These are phyloP conservation scores for Talaromyces stipitatus DNA, from an alignment of 495 filamentous ascomycete species.

Conservation along the genomic window DNA sequence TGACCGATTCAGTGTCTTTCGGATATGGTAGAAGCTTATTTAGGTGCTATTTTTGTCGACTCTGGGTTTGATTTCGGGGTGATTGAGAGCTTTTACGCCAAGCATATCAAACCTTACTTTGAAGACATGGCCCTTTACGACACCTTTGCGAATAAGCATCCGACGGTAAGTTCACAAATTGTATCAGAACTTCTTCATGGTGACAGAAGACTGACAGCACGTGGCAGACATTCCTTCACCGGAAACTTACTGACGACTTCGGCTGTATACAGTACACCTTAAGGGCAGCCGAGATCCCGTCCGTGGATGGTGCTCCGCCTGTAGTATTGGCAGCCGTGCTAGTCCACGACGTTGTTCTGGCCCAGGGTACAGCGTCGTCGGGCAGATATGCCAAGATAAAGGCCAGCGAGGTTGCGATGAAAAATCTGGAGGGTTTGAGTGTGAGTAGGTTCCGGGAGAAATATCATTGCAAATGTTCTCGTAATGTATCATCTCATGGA, in stretches of 20 bases:
- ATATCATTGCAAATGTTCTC: slow-evolving; percentile 57
- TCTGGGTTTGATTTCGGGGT: slow-evolving; percentile 68
- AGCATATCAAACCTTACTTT: slow-evolving; percentile 68
- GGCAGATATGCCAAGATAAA: slow-evolving; percentile 65
- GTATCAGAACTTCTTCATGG: too few relatives aligned
- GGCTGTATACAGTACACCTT: slow-evolving; percentile 50
- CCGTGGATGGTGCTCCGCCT: slow-evolving; percentile 33
- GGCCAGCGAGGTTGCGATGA: slow-evolving; percentile 60
- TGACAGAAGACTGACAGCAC: not conserved
- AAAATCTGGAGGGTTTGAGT: slow-evolving; percentile 47
- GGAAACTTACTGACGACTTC: slow-evolving; percentile 39
- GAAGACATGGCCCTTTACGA: slow-evolving; percentile 86
- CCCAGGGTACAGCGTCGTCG: slow-evolving; percentile 52
- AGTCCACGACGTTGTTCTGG: slow-evolving; percentile 64
- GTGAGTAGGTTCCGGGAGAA: slow-evolving; percentile 49
- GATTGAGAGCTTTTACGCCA: slow-evolving; percentile 70
- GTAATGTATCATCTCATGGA: not conserved
- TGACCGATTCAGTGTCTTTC: slow-evolving; percentile 53
- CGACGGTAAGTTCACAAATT: slow-evolving; percentile 40
- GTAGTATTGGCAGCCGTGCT: slow-evolving; percentile 64
- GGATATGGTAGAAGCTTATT: slow-evolving; percentile 83
- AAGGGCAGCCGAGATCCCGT: slow-evolving; percentile 40
- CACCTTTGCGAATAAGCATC: slow-evolving; percentile 82
- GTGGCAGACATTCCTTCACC: slow-evolving; percentile 46
- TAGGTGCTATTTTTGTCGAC: slow-evolving; percentile 90